Base-by-base conservation (phyloP, 306 rosid species). In the Trifolium pratense region DNA sequence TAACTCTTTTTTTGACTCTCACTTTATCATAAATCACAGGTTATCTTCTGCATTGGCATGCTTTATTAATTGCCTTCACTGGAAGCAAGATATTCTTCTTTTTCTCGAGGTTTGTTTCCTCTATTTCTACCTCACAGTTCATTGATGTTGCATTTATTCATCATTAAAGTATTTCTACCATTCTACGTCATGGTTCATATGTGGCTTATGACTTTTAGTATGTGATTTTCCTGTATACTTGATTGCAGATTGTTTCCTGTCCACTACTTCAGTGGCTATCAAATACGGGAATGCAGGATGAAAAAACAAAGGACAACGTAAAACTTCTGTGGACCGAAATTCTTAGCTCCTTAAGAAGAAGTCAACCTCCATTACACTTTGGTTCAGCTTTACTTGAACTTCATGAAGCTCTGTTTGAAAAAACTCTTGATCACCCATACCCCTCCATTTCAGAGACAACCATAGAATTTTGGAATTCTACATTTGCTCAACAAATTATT, bases 261-360 rank as follows among this genome's bases (percentile, higher is more conserved):
- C 87, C 90, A n/a, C 78, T 90, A 62, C 90, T 90, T 51, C 85
- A 86, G 66, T 89, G 98, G 91, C 81, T 90, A 72, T 74, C 85
- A 58, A 59, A 66, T 68, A 81, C 59, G 82, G 87, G 75, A 75
- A 80, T 36, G 66, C 81, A 70, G 65, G 89, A 82, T 58, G 83
- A 86, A 77, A 74, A 56, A 76, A 69, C 84, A 57, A 74, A 58
- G 17, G 42, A 75, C 62, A 85, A 78, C n/a, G 81, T 89, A 79
- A 87, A 81, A 74, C 72, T 70, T 63, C 40, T 89, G 55, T 91
- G 97, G 97, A 72, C 78, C 26, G 88, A 89, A 86, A 85, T 79
- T 55, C 85, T 87, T 11, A 69, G 77, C 45, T 79, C 85, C 80
- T 68, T 93, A 40, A 73, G 34, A 70, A 84, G 86, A 70, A 78